Evolutionary conservation across 164 flowering plant species (phyloP), one percentile per base, ranked within the genome.

Genomic region (Tinospora cordifolia): DNA sequence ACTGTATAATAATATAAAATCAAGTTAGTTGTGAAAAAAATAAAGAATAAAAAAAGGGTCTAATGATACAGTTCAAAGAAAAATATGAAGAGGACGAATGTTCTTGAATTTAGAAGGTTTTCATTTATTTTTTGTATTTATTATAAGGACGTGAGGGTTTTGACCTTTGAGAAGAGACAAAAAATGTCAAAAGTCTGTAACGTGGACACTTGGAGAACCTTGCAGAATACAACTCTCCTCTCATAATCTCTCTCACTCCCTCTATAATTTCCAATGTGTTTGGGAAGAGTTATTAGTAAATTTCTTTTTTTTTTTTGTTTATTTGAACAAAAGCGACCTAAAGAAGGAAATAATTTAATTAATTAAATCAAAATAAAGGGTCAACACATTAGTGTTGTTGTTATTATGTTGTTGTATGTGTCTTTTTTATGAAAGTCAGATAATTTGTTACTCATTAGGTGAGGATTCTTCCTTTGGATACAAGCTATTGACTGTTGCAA

Each of bases 401-500:
- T 38, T 54, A 15, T 44, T 70, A 44, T 39, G 17, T 14, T 54
- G 49, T 17, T 60, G 12, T 22, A 38, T 38, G 5, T 62, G 34
- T 11, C 24, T 27, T 30, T 8, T 46, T 4, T 41, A 17, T 41
- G 8, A 71, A 71, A 71, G 68, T 65, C 73, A 71, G 62, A 64
- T 64, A 47, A 36, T 64, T 71, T 34, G 68, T 71, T 71, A 63
- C 73, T 63, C 46, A 71, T 63, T 71, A 71, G 73, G 73, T 71
- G 34, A 64, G 68, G 65, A 13, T 34, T 12, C 69, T 44, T 78
- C 75, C 63, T 74, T 75, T 71, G 34, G n/a, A 62, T 47, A 65
- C 77, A 78, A 79, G 80, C 60, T 46, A 79, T 81, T 83, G 82
- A 79, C 79, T 75, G 75, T 69, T 64, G 63, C 64, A 62, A 49